Conservation (phyloP, 1,284 basidiomycete species). For the Athelia psychrophila region DNA sequence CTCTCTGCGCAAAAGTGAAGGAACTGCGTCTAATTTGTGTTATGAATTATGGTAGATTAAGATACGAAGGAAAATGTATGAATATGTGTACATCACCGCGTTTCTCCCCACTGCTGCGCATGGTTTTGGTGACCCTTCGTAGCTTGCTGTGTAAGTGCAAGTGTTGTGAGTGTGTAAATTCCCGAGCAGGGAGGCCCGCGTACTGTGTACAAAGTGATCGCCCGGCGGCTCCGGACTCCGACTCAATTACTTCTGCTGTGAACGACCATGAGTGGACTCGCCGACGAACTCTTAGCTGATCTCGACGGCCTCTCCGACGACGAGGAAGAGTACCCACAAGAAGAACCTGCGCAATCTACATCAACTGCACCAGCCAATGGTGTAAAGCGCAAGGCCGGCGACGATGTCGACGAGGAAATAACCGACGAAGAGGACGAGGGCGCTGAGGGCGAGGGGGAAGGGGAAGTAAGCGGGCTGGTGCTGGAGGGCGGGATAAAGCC, state of each 20-base stretch:
- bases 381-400: conserved; percentile 59
- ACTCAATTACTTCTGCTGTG: background rate
- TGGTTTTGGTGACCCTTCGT: no score
- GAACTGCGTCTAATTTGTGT: no score
- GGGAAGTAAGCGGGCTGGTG: conserved; percentile 60
- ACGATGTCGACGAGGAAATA: conserved; percentile 47
- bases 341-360: conserved; percentile 23
- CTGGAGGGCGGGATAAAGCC: conserved; percentile 89
- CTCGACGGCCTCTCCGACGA: conserved; percentile 75
- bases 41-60: no score
- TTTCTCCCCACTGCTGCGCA: no score
- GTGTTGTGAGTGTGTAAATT: no score
- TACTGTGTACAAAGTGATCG: no score
- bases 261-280: conserved; percentile 65
- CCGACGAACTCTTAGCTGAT: conserved; percentile 87
- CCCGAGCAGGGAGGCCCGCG: no score
- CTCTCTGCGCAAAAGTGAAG: conserved; percentile 31
- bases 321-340: conserved; percentile 46
- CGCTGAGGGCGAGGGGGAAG: conserved; percentile 34
- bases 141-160: no score
- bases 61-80: no score
- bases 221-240: background rate
- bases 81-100: no score
- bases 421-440: conserved; percentile 43
- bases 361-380: conserved; percentile 24